Base-by-base conservation (phyloP, 2,329 filamentous ascomycete species). In the Pseudogymnoascus sp. region DNA sequence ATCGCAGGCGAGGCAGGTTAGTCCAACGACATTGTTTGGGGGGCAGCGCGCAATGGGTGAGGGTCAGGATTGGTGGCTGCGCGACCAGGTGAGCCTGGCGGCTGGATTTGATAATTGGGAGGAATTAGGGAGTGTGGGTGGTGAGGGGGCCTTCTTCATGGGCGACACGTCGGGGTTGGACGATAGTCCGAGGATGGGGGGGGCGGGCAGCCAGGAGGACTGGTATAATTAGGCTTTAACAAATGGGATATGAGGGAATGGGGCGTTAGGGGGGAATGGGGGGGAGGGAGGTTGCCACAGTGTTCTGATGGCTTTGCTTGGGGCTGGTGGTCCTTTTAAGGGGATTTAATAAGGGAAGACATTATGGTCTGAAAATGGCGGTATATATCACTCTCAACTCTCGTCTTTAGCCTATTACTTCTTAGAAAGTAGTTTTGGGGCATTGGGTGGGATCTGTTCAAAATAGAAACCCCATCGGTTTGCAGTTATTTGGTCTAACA, bases 41-140 rank as follows among this genome's bases (percentile, higher is more conserved):
- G 81, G 80, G 7, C 77, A 86, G 1, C 83, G 87, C 36, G 81
- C 82, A 49, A 72, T 88, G 4, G 78, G 88, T 52, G 84, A 88
- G 59, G 83, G 82, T 58, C 84, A 87, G 64, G 82, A 88, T 67
- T 86, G 82, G 83, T 86, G 84, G 78, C 78, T 85, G 61, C 76
- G 80, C 36, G 86, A 89, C 68, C 84, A 88, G 67, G 80, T 77
- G 16, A 81, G 82, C 59, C 73, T 88, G 3, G 84, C 82, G 0
- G 72, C 81, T 3, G 85, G 85, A 1, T 83, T 88, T 65, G 85
- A 82, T 25, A 86, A 85, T 62, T 89, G 85, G 85, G 76, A 76
- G 61, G 66, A 60, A 2, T 55, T 61, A 7, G 60, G 39, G 8
- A 23, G 28, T 42, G 60, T 42, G 14, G 25, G 22, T 19, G 60